Evolutionary conservation across 305 asterid genomes (phyloP), one percentile per base, ranked within the genome.

Genomic region (Fraxinus ornus): DNA sequence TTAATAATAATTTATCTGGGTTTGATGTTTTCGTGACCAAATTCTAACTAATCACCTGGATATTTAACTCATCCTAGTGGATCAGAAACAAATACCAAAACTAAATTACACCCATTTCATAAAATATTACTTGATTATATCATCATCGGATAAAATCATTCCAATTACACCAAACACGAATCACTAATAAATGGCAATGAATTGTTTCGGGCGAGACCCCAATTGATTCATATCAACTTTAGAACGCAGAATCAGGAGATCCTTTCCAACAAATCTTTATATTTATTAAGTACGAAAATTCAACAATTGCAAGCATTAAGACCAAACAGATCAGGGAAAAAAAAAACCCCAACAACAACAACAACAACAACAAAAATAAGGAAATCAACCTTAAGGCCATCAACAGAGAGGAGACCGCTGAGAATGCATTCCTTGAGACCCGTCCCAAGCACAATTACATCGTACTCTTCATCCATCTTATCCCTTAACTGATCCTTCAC

Each of bases 371-470:
- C 8, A 9, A 3, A 24, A 3, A 26, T 8, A 24, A 64, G 72
- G 72, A 64, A 64, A 68, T 68, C 75, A 24, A 77, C 80, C 62
- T 77, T 77, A 44, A 77, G 80, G n/a, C 80, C 80, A 77, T 77
- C 80, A 24, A 77, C 70, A 19, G 80, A 77, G 80, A 77, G 80
- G 41, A 77, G 80, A 57, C 80, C 80, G 62, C 80, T 77, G 71
- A 77, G 80, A 47, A 49, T 77, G 24, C 80, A 77, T 44, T 77
- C 80, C 70, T 77, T 77, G 80, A 77, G 80, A 19, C 80, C 71
- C 36, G 80, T 77, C 24, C 80, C 80, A 5, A 77, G 80, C 17
- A 77, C 80, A 5, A 77, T 39, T 8, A 77, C 80, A 39, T 49
- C 70, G 47, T 77, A 77, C 62, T 22, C 44, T 77, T 77, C 80